These are phyloP conservation scores for Rhododendron mucronatum DNA, from an alignment of 148 eudicot genomes.

Conservation along the genomic window DNA sequence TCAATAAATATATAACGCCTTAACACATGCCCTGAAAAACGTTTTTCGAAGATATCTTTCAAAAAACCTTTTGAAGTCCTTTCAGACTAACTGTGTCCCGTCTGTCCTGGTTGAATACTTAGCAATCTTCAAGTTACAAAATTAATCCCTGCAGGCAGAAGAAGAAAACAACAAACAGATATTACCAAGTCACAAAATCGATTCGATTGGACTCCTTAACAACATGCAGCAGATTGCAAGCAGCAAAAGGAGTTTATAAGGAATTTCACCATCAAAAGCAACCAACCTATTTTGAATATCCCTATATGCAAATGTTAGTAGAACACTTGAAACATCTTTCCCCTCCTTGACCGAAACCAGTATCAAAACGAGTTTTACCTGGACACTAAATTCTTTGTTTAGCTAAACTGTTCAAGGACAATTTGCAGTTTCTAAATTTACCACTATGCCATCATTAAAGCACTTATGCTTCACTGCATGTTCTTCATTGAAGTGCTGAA, in stretches of 20 bases:
- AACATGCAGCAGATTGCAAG: not conserved
- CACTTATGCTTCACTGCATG: not conserved
- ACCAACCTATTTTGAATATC: not conserved
- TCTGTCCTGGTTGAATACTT: not conserved
- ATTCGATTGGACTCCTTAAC: not conserved
- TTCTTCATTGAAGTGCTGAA: not conserved
- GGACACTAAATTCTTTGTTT: not conserved
- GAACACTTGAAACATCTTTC: not conserved
- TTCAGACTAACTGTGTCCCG: not conserved
- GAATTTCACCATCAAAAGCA: not conserved
- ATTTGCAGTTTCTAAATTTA: not conserved
- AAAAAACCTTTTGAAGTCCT: not conserved
- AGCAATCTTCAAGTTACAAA: not conserved
- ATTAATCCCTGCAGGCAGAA: not conserved
- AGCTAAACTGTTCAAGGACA: not conserved
- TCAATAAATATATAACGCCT: not conserved
- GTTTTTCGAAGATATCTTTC: not conserved
- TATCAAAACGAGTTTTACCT: not conserved
- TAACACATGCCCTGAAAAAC: not conserved
- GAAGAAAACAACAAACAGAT: not conserved
- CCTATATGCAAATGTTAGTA: not conserved
- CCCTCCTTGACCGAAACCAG: not conserved
- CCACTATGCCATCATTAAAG: not conserved
- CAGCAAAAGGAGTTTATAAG: not conserved
- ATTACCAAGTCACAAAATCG: not conserved